Conservation (phyloP, 2,329 filamentous ascomycete species). For the Fragosphaeria purpurea region DNA sequence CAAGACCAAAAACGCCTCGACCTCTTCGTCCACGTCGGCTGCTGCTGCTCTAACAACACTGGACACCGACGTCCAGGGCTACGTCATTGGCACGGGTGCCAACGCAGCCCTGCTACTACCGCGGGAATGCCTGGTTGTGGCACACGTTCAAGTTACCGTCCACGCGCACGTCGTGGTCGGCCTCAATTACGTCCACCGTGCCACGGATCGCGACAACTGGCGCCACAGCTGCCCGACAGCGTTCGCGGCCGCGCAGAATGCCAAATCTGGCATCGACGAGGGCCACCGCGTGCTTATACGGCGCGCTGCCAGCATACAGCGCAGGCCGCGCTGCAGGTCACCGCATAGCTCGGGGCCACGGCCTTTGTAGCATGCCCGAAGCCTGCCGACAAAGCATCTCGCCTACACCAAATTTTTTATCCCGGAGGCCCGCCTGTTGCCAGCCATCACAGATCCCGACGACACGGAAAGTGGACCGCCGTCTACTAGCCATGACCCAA, state of each 20-base stretch:
- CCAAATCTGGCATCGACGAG: slow-evolving; percentile 18
- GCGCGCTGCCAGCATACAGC: slow-evolving; percentile 31
- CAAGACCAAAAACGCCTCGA: too few species aligned
- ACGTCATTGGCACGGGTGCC: slow-evolving; percentile 24
- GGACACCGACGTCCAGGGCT: slow-evolving; percentile 30
- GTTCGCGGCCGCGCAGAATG: slow-evolving; percentile 33
- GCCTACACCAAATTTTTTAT: too few species aligned
- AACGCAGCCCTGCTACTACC: slow-evolving; percentile 21
- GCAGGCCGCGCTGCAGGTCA: slow-evolving; percentile 33
- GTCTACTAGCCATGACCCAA: slow-evolving; percentile 22
- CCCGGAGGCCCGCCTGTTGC: too few species aligned
- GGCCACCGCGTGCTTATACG: slow-evolving; percentile 30
- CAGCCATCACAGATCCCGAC: too few species aligned
- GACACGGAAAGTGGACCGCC: too few species aligned
- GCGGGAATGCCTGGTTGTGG: slow-evolving; percentile 31
- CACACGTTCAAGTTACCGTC: slow-evolving; percentile 27
- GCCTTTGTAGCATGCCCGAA: slow-evolving; percentile 31
- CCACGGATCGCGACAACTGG: slow-evolving; percentile 15
- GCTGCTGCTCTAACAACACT: slow-evolving; percentile 16
- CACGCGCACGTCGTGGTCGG: slow-evolving; percentile 24
- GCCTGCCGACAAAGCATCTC: too few species aligned
- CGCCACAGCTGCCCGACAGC: slow-evolving; percentile 25
- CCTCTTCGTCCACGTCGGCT: too few species aligned
- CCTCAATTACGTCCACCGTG: slow-evolving; percentile 22
- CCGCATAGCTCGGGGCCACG: slow-evolving; percentile 15